A percentile compares a stretch with the other conserved stretches of the same genome.
phyloP scores from a whole-genome alignment of 1,139 yeast species.

The Meyerozyma guilliermondii region DNA sequence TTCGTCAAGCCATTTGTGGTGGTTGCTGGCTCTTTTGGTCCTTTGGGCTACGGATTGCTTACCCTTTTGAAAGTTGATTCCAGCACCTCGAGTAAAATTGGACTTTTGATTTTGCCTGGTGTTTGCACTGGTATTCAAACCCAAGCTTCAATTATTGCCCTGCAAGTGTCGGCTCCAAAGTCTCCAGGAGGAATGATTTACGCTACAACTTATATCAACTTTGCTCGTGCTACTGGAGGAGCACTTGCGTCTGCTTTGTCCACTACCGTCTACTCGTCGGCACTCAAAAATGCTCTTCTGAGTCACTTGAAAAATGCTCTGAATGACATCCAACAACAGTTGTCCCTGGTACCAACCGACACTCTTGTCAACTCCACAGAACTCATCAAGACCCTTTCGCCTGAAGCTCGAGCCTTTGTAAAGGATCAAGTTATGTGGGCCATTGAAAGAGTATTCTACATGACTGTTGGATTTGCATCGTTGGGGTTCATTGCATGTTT shows the following conservation, averaged over 20 bases:
- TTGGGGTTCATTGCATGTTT: slow-evolving; percentile 16
- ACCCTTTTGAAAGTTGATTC: slow-evolving; percentile 28
- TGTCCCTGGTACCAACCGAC: slow-evolving; percentile 12
- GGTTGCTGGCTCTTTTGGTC: slow-evolving; percentile 20
- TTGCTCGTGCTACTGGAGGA: slow-evolving; percentile 27
- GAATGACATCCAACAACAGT: slow-evolving; percentile 14
- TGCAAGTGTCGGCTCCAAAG: slow-evolving; percentile 33
- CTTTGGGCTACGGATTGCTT: slow-evolving; percentile 34
- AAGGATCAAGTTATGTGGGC: slow-evolving; percentile 25
- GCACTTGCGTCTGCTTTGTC: slow-evolving; percentile 30
- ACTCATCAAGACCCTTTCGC: slow-evolving; percentile 16
- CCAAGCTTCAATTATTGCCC: slow-evolving; percentile 26
- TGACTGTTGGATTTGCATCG: slow-evolving; percentile 24
- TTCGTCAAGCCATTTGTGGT: slow-evolving; percentile 29
- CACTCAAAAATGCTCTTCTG: slow-evolving; percentile 17
- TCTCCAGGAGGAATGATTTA: slow-evolving; percentile 32
- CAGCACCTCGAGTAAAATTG: slow-evolving; percentile 22
- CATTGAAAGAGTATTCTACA: slow-evolving; percentile 28
- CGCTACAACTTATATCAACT: slow-evolving; percentile 30
- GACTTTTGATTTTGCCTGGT: slow-evolving; percentile 29
- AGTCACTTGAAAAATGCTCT: slow-evolving; percentile 12
- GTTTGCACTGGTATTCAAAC: slow-evolving; percentile 24
- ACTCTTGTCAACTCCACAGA: slow-evolving; percentile 16
- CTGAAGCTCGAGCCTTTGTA: slow-evolving; percentile 21
- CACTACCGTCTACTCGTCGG: slow-evolving; percentile 29